phyloP scores from a whole-genome alignment of 2,329 filamentous ascomycete genomes.

The Teratosphaeria viscida region DNA sequence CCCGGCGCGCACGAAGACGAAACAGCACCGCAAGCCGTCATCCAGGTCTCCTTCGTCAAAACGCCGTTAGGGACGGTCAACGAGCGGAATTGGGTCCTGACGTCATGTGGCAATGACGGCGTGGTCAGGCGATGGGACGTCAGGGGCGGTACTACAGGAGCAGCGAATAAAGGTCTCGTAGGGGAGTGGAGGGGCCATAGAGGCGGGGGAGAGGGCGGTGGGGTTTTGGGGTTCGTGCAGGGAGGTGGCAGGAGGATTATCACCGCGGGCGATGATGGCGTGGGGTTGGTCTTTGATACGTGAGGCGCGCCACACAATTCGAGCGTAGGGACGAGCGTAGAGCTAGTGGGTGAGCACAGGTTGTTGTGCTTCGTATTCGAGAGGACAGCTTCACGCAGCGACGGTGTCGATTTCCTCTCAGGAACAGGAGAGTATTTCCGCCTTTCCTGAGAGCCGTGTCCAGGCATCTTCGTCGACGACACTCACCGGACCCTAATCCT shows the following conservation, averaged over 20 bases:
- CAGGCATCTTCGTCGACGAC: no score
- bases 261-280: constrained; percentile 80
- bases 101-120: constrained; percentile 84
- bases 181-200: constrained; percentile 88
- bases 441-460: no score
- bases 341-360: no score
- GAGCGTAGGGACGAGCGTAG: no score
- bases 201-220: constrained; percentile 74
- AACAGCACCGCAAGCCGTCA: constrained; percentile 49
- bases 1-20: constrained; percentile 76
- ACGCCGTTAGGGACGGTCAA: constrained; percentile 23
- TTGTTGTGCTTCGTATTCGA: no score
- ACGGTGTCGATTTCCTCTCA: no score
- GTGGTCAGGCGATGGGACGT: constrained; percentile 83
- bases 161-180: constrained; percentile 58
- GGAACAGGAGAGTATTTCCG: no score
- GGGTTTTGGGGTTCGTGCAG: constrained; percentile 85
- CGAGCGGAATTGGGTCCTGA: constrained; percentile 55
- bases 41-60: constrained; percentile 81
- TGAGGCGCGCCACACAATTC: background rate
- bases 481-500: no score
- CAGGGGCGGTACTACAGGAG: constrained; percentile 56
- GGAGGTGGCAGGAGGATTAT: constrained; percentile 63
- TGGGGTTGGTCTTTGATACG: constrained; percentile 51
- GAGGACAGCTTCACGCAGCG: no score